Evolutionary conservation across 371 early-diverging fungal species (phyloP).

Genomic region (Mortierella sp.): DNA sequence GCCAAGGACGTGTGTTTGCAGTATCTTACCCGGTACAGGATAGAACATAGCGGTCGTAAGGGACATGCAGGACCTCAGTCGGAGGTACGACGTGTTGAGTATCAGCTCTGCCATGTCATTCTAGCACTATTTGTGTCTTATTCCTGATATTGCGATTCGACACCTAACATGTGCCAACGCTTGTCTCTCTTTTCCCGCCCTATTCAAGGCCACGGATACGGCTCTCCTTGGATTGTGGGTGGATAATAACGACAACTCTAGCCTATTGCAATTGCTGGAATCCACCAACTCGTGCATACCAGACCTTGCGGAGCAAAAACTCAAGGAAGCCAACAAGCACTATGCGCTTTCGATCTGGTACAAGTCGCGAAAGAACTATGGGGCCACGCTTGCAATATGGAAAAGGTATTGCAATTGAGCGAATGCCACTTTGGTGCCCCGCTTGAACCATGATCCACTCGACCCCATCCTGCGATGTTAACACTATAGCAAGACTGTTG

Average conservation of each 20-base stretch:
- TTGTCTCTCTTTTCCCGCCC: neutral
- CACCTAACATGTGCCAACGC: neutral
- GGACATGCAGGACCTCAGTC: conserved; percentile 38
- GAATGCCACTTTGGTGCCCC: no score
- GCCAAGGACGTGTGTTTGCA: conserved; percentile 66
- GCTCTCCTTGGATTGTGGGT: conserved; percentile 72
- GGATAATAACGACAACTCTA: conserved; percentile 54
- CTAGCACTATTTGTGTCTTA: no score
- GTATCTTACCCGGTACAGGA: conserved; percentile 59
- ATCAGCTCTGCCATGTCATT: no score
- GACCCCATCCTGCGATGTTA: neutral
- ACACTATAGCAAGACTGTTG: conserved; percentile 57
- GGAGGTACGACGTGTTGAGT: conserved; percentile 8
- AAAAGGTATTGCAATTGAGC: conserved; percentile 58
- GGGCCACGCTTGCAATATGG: conserved; percentile 74
- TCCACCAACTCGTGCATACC: conserved; percentile 64
- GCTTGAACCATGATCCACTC: neutral
- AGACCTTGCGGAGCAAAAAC: conserved; percentile 60
- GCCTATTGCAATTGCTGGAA: conserved; percentile 61
- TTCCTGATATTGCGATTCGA: no score
- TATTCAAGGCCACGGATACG: conserved; percentile 69
- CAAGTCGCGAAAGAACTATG: conserved; percentile 61
- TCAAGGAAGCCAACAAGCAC: conserved; percentile 55
- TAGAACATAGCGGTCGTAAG: conserved; percentile 16
- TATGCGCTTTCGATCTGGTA: conserved; percentile 76